phyloP scores from a whole-genome alignment of 805 yeast genomes.

The Blastobotrys mokoenaii region DNA sequence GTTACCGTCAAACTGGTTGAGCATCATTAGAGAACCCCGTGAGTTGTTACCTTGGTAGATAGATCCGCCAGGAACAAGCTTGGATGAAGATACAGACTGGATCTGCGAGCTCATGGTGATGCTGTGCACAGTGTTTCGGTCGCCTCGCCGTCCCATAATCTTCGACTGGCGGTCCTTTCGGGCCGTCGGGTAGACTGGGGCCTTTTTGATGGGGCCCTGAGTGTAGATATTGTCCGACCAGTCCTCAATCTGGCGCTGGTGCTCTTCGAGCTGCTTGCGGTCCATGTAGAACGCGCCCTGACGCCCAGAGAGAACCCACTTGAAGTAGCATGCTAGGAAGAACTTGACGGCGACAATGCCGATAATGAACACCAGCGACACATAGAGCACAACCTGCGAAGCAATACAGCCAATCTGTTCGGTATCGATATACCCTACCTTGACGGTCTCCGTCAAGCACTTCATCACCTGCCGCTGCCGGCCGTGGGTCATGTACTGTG shows the following conservation, averaged over 20 bases:
- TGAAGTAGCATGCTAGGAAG: slow-evolving; percentile 77
- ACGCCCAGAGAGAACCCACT: slow-evolving; percentile 67
- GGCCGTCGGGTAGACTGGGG: slow-evolving; percentile 35
- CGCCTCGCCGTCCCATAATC: slow-evolving; percentile 3
- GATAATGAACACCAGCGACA: slow-evolving; percentile 77
- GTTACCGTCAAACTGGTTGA: slow-evolving; percentile 10
- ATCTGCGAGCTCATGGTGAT: slow-evolving; percentile 29
- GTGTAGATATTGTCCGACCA: slow-evolving; percentile 67
- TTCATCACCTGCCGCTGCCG: slow-evolving; percentile 65
- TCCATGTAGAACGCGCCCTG: slow-evolving; percentile 73
- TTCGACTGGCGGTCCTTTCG: slow-evolving; percentile 6
- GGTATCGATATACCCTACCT: slow-evolving; percentile 84
- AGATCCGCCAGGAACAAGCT: slow-evolving; percentile 27
- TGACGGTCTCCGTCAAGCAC: slow-evolving; percentile 77
- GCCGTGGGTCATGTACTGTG: slow-evolving; percentile 58
- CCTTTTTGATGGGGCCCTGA: slow-evolving; percentile 27
- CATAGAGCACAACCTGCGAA: slow-evolving; percentile 69
- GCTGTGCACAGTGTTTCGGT: slow-evolving; percentile 15
- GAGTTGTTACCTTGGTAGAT: slow-evolving; percentile 21
- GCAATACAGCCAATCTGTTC: slow-evolving; percentile 93
- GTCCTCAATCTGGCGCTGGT: slow-evolving; percentile 63
- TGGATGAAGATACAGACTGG: slow-evolving; percentile 24
- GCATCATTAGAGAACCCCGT: slow-evolving; percentile 16
- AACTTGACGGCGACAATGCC: slow-evolving; percentile 74
- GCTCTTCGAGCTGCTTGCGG: slow-evolving; percentile 47